A percentile compares a stretch with the other conserved stretches of the same genome.
These are phyloP conservation scores for Plasmopara halstedii DNA, from an alignment of 352 stramenopile genomes.

Conservation along the genomic window DNA sequence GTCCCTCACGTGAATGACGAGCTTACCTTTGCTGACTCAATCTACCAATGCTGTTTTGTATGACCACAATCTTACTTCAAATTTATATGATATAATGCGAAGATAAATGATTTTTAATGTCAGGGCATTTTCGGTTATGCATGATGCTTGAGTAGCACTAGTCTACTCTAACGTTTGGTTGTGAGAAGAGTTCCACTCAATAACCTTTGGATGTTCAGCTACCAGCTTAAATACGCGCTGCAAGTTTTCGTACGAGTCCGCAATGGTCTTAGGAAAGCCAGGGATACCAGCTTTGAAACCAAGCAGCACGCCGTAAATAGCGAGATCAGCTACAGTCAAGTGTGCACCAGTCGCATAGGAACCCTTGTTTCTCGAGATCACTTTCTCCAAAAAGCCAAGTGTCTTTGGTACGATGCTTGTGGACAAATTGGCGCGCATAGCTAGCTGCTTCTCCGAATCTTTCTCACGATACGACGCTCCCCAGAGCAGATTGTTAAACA, in stretches of 20 bases:
- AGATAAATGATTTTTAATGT: too few species aligned
- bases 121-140: too few species aligned
- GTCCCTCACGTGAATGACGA: too few species aligned
- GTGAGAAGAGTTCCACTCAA: constrained; percentile 42
- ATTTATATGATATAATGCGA: too few species aligned
- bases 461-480: constrained; percentile 17
- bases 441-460: constrained; percentile 28
- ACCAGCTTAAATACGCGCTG: constrained; percentile 35
- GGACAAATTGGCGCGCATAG: constrained; percentile 30
- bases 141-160: neutral
- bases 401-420: constrained; percentile 29
- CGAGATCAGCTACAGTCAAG: constrained; percentile 46
- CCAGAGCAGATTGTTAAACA: constrained; percentile 26
- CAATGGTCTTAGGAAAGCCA: constrained; percentile 20
- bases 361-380: constrained; percentile 32
- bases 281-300: constrained; percentile 25
- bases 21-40: too few species aligned
- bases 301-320: constrained; percentile 35
- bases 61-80: too few species aligned
- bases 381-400: constrained; percentile 36
- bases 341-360: constrained; percentile 25
- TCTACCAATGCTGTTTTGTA: too few species aligned
- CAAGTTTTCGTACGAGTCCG: constrained; percentile 29
- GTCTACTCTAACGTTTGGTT: constrained; percentile 6
- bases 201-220: constrained; percentile 37